Conservation (phyloP, 2,329 filamentous ascomycete genomes). For the Ascochyta fabae region DNA sequence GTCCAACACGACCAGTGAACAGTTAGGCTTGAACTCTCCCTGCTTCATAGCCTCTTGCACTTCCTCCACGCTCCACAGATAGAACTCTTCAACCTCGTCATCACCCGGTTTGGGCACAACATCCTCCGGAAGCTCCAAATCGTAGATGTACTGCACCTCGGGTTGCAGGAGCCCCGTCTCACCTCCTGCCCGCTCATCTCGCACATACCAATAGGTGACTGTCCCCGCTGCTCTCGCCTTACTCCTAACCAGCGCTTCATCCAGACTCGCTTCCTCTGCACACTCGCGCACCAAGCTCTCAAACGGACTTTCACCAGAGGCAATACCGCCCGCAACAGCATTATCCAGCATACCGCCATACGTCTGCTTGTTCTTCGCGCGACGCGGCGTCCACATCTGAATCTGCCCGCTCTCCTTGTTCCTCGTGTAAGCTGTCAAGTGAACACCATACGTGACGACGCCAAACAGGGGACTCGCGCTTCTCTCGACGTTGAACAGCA, state of each 20-base stretch:
- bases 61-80: constrained; percentile 77
- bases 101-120: constrained; percentile 79
- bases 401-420: constrained; percentile 60
- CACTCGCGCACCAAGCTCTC: constrained; percentile 86
- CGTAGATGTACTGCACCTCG: constrained; percentile 90
- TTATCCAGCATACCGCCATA: constrained; percentile 95
- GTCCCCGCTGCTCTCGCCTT: constrained; percentile 67
- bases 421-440: constrained; percentile 49
- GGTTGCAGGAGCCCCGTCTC: constrained; percentile 85
- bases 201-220: constrained; percentile 84
- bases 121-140: constrained; percentile 75
- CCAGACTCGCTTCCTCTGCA: constrained; percentile 85
- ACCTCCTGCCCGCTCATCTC: constrained; percentile 76
- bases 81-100: constrained; percentile 86
- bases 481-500: constrained; percentile 53
- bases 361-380: constrained; percentile 79
- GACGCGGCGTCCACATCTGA: constrained; percentile 82
- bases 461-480: constrained; percentile 52
- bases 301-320: constrained; percentile 78
- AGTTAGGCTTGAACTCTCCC: constrained; percentile 92
- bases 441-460: constrained; percentile 53
- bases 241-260: constrained; percentile 70
- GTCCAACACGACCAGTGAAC: constrained; percentile 80
- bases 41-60: constrained; percentile 71
- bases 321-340: constrained; percentile 85